Conservation (phyloP, 2,329 filamentous ascomycete species). For the Canariomyces notabilis region DNA sequence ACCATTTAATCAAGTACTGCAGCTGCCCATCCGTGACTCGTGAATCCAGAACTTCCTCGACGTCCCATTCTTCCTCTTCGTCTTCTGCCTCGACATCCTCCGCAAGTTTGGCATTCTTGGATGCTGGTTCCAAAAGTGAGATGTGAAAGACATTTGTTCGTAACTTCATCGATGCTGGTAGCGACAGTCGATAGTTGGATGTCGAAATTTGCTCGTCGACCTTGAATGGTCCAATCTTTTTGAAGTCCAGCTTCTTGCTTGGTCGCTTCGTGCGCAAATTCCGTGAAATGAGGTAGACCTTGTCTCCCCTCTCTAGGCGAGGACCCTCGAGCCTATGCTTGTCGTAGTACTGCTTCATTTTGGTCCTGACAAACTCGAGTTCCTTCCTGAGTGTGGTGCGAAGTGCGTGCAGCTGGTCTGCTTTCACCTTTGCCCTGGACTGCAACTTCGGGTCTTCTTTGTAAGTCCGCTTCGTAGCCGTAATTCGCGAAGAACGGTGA, state of each 20-base stretch:
- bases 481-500: slow-evolving; percentile 17
- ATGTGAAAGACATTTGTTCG: slow-evolving; percentile 10
- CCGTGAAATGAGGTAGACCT: no score
- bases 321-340: slow-evolving; percentile 11
- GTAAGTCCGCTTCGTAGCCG: slow-evolving; percentile 13
- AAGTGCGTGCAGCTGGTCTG: slow-evolving; percentile 1
- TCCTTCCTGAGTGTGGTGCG: slow-evolving; percentile 1
- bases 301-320: slow-evolving; percentile 9
- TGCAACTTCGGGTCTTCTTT: slow-evolving; percentile 1
- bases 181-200: slow-evolving; percentile 3
- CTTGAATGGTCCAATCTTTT: slow-evolving; percentile 11
- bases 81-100: slow-evolving; percentile 1
- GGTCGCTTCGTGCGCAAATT: slow-evolving; percentile 10
- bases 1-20: slow-evolving; percentile 6
- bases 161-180: slow-evolving; percentile 5
- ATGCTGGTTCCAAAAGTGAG: slow-evolving; percentile 10
- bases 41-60: slow-evolving; percentile 8
- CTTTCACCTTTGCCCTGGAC: slow-evolving; percentile 7
- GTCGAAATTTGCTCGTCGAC: slow-evolving; percentile 4
- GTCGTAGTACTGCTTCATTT: slow-evolving; percentile 10
- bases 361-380: slow-evolving; percentile 8
- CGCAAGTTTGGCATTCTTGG: not conserved
- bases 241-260: slow-evolving; percentile 10
- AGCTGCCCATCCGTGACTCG: not conserved
- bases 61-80: slow-evolving; percentile 12